These are phyloP conservation scores for Tritrichomonas foetus DNA, from an alignment of 208 protist species.

Conservation along the genomic window DNA sequence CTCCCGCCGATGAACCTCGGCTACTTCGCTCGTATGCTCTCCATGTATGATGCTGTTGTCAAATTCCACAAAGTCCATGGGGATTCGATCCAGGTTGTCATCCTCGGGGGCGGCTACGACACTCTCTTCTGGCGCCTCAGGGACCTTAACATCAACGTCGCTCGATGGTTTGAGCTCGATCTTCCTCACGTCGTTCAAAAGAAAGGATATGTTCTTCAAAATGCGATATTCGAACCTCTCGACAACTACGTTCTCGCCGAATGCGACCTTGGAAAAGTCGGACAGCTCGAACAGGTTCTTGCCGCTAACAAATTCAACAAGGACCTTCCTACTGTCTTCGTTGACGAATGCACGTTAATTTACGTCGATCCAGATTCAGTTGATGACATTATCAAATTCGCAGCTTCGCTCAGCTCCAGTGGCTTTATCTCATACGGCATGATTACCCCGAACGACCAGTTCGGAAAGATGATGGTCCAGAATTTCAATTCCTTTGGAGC, in stretches of 20 bases:
- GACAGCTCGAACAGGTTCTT: background rate
- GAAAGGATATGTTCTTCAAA: background rate
- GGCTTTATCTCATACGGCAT: slow-evolving; percentile 8
- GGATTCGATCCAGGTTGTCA: background rate
- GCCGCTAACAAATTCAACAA: background rate
- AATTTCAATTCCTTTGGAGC: slow-evolving; percentile 28
- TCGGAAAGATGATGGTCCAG: slow-evolving; percentile 6
- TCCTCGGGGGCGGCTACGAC: background rate
- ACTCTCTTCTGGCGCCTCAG: background rate
- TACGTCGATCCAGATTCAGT: slow-evolving; percentile 13
- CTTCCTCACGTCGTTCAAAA: background rate
- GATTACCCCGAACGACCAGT: background rate
- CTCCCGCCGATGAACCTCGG: slow-evolving; percentile 20
- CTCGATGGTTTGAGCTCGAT: background rate
- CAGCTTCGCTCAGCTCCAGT: background rate
- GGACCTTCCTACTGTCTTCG: background rate
- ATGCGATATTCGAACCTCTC: background rate
- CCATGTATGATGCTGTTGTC: background rate
- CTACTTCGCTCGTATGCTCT: background rate
- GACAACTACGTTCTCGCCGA: slow-evolving; percentile 8
- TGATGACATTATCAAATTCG: background rate
- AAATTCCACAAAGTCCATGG: slow-evolving; percentile 10
- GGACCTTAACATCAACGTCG: background rate
- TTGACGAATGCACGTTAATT: slow-evolving; percentile 36
- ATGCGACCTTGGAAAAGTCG: background rate